These are phyloP conservation scores for Globisporangium ultimum DNA, from an alignment of 352 stramenopile genomes.

Conservation along the genomic window DNA sequence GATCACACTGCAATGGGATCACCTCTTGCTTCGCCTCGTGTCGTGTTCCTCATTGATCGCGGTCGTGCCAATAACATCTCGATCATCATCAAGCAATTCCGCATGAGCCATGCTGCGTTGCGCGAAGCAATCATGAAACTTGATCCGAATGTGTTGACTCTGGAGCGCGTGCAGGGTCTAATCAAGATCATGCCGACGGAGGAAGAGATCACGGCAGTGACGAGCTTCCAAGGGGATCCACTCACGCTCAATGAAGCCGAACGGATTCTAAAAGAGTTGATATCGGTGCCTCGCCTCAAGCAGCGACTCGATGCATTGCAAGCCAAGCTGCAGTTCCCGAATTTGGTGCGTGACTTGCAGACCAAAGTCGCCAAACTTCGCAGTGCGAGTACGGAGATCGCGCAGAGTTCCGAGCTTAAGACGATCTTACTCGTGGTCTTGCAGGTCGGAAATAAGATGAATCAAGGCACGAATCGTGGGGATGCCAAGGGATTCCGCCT, in stretches of 20 bases:
- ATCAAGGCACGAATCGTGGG: constrained; percentile 64
- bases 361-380: constrained; percentile 63
- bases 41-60: constrained; percentile 78
- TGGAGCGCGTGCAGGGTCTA: constrained; percentile 82
- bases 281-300: constrained; percentile 67
- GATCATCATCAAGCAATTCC: constrained; percentile 96
- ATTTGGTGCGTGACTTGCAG: constrained; percentile 56
- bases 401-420: constrained; percentile 65
- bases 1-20: constrained; percentile 36
- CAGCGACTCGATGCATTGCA: constrained; percentile 57
- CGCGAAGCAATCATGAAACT: constrained; percentile 82
- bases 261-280: constrained; percentile 75
- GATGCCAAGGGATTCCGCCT: constrained; percentile 71
- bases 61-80: constrained; percentile 88
- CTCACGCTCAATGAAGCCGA: constrained; percentile 75
- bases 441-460: constrained; percentile 87
- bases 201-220: constrained; percentile 77
- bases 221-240: constrained; percentile 54
- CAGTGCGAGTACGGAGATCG: constrained; percentile 52
- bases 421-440: constrained; percentile 65
- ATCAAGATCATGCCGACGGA: constrained; percentile 88
- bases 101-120: constrained; percentile 86
- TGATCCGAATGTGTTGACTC: constrained; percentile 65
- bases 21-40: constrained; percentile 44
- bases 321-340: constrained; percentile 64